phyloP scores from a whole-genome alignment of 768 basidiomycete species.

The Pleurotus platypus region DNA sequence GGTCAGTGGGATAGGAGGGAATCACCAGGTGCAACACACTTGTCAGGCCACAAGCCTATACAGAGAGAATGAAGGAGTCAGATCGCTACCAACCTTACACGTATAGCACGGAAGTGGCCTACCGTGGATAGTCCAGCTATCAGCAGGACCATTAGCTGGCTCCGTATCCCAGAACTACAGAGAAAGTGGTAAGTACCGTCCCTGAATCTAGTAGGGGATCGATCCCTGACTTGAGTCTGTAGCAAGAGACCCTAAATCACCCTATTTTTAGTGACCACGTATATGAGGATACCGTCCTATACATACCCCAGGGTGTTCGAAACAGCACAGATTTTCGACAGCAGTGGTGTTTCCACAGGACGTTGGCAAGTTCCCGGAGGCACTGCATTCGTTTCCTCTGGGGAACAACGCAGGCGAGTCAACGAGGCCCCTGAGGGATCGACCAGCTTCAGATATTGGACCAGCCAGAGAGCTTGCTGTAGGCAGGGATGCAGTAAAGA shows the following conservation, averaged over 20 bases:
- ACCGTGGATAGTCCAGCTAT: constrained; percentile 64
- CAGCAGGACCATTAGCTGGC: constrained; percentile 42
- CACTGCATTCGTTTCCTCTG: constrained; percentile 31
- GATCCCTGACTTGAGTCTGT: constrained; percentile 15
- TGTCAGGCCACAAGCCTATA: constrained; percentile 53
- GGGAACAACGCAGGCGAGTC: neutral
- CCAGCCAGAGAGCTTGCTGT: neutral
- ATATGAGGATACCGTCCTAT: neutral
- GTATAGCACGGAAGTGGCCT: constrained; percentile 9
- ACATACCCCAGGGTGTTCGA: constrained; percentile 18
- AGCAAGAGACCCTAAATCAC: constrained; percentile 16
- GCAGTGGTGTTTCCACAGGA: constrained; percentile 15
- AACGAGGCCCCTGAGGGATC: neutral
- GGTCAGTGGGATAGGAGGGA: too few relatives aligned
- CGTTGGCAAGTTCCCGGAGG: constrained; percentile 38
- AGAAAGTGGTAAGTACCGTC: neutral
- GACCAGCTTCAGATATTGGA: neutral
- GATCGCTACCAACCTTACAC: neutral
- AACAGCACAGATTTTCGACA: constrained; percentile 15
- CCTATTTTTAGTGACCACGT: neutral
- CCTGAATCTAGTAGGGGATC: neutral
- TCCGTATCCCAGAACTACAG: constrained; percentile 55
- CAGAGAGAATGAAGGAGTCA: constrained; percentile 6
- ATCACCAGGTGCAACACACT: constrained; percentile 25
- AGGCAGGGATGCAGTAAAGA: neutral